These are phyloP conservation scores for Chenopodium formosanum DNA, from an alignment of 148 eudicot species.

Conservation along the genomic window DNA sequence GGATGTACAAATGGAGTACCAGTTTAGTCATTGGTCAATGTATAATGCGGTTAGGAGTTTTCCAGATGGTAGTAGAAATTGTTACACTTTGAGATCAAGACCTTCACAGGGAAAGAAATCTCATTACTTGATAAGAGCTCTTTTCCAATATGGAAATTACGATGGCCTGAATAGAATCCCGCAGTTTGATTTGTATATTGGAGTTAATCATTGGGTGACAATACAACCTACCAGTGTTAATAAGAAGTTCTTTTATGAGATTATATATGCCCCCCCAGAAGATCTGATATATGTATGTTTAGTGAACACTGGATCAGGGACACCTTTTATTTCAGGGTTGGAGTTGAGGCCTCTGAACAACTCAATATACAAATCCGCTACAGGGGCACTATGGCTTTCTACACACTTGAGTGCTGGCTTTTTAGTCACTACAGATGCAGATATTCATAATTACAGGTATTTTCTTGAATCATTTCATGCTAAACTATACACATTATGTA, in stretches of 20 bases:
- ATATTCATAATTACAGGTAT: too few relatives aligned
- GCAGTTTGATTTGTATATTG: slow-evolving; percentile 15
- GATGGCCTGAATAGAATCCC: background rate
- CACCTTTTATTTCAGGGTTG: slow-evolving; percentile 19
- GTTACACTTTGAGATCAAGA: slow-evolving; percentile 15
- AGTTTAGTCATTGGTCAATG: background rate
- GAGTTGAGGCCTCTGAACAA: slow-evolving; percentile 16
- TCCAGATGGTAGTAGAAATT: slow-evolving; percentile 17
- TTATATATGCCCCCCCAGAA: background rate
- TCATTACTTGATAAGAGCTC: slow-evolving; percentile 13
- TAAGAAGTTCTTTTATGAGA: fast-evolving
- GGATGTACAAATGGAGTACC: background rate
- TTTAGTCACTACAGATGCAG: too few relatives aligned
- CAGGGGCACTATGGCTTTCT: background rate
- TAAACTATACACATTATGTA: too few relatives aligned
- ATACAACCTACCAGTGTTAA: background rate
- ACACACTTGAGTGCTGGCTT: background rate
- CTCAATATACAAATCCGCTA: background rate
- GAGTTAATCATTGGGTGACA: background rate
- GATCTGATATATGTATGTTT: slow-evolving; percentile 16
- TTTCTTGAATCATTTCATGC: too few relatives aligned
- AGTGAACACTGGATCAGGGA: slow-evolving; percentile 9
- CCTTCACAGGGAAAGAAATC: background rate
- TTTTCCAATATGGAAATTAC: slow-evolving; percentile 18
- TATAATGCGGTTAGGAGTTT: slow-evolving; percentile 19